Evolutionary conservation across 192 early-diverging fungal genomes (phyloP), one percentile per base, ranked within the genome.

Genomic region (Coemansia interrupta): DNA sequence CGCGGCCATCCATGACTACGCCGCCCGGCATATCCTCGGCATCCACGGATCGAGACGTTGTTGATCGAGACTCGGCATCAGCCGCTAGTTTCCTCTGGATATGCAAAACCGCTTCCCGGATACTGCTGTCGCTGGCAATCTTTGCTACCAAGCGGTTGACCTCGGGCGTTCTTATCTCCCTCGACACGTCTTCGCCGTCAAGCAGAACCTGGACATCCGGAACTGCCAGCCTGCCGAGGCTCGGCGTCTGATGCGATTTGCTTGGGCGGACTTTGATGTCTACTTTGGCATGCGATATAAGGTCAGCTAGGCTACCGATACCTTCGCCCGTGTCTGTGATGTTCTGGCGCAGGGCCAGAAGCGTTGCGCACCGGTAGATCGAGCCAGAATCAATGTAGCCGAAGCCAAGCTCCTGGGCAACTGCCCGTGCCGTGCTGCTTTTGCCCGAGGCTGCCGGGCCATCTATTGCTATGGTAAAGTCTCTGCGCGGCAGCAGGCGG

Each of bases 1-100:
- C 91, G 0, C 91, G 68, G 6, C 91, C 91, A 67, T 93, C 91
- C 87, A 93, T 91, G 12, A 92, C 88, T 30, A 90, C 58, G n/a
- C 89, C 89, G 1, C 52, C 58, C 49, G 53, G 49, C 28, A 38
- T 23, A 1, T 23, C 19, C 11, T 61, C 32, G 1, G 20, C 10
- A 9, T 32, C 47, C 2, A 51, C 42, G 24, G 40, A 40, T 19
- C 8, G 36, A 5, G 38, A 23, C 10, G 18, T 9, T 7, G 52
- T 58, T 22, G 63, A 42, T 42, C 49, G 70, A 4, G 63, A 44
- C 24, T 76, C 58, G 0, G 77, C 68, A 15, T 50, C 61, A 2
- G 56, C 61, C 0, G 85, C 89, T 39, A 87, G 60, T 0, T 20
- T 46, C 0, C 87, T 78, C 55, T 89, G 83, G 42, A 82, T 83